Conservation (phyloP, 805 yeast genomes). For the Candida cerambycidarum region DNA sequence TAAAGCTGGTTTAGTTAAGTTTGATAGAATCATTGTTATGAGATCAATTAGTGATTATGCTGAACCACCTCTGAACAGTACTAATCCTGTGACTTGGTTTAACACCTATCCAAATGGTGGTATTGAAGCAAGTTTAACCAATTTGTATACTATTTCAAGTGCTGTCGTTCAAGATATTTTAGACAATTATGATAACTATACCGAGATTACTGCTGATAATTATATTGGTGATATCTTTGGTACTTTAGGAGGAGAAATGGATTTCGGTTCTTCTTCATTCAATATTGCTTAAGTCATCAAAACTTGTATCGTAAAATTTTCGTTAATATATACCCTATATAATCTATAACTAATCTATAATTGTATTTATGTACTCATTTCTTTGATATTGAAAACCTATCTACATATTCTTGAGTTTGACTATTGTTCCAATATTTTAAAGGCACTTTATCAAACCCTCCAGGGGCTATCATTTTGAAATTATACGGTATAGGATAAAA, state of each 20-base stretch:
- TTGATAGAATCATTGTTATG: slow-evolving; percentile 55
- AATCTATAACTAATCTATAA: not conserved
- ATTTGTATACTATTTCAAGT: slow-evolving; percentile 53
- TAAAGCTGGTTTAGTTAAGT: slow-evolving; percentile 55
- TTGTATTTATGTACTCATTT: not conserved
- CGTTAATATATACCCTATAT: not conserved
- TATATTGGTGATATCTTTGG: slow-evolving; percentile 63
- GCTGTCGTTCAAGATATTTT: slow-evolving; percentile 57
- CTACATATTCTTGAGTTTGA: slow-evolving; percentile 37
- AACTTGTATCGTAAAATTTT: not conserved
- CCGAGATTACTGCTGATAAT: slow-evolving; percentile 40
- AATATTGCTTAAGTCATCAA: not conserved
- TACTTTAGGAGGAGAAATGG: slow-evolving; percentile 48
- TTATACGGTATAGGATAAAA: slow-evolving; percentile 18
- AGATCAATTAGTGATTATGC: slow-evolving; percentile 63
- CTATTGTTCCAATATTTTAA: slow-evolving; percentile 34
- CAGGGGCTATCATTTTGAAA: slow-evolving; percentile 29
- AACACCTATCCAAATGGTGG: slow-evolving; percentile 53
- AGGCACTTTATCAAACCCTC: slow-evolving; percentile 12
- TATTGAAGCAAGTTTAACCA: slow-evolving; percentile 44
- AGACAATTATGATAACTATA: slow-evolving; percentile 45
- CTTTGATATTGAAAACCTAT: slow-evolving; percentile 18
- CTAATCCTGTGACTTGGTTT: slow-evolving; percentile 50
- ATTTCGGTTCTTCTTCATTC: slow-evolving; percentile 31
- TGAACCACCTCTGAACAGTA: slow-evolving; percentile 47